Percentiles rank a stretch among this genome's conserved stretches.
phyloP scores from a whole-genome alignment of 257 asterid genomes.

The Paulownia fortunei region DNA sequence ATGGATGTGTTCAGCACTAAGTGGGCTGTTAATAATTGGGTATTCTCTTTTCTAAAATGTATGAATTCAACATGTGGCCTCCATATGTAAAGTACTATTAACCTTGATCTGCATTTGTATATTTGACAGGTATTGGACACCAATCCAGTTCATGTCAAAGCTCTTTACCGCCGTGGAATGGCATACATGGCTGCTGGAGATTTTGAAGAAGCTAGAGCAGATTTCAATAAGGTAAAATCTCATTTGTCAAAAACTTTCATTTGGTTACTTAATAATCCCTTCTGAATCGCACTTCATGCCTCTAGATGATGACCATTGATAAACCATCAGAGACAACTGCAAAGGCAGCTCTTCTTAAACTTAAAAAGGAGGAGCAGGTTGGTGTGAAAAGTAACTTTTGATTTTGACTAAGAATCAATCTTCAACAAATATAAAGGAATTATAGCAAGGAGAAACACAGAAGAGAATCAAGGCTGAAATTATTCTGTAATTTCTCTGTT shows the following conservation, averaged over 20 bases:
- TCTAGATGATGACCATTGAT: constrained; percentile 81
- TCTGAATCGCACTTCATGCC: constrained; percentile 26
- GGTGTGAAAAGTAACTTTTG: constrained; percentile 17
- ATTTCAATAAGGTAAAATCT: constrained; percentile 75
- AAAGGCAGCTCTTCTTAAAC: constrained; percentile 84
- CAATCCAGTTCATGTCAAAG: constrained; percentile 90
- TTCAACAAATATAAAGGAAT: background rate
- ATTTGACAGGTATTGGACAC: constrained; percentile 78
- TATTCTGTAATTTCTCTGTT: too few relatives aligned
- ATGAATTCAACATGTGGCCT: background rate
- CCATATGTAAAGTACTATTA: background rate
- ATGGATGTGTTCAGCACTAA: background rate
- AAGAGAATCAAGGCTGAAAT: background rate
- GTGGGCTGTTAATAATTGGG: too few relatives aligned
- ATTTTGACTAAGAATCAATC: background rate
- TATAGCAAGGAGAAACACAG: background rate
- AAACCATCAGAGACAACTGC: constrained; percentile 80
- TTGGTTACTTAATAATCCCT: background rate
- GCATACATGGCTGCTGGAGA: constrained; percentile 87
- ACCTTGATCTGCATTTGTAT: constrained; percentile 11
- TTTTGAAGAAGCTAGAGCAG: constrained; percentile 89
- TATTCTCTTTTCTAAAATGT: background rate
- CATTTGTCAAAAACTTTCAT: background rate
- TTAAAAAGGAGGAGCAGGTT: constrained; percentile 95
- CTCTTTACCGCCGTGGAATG: constrained; percentile 97